Evolutionary conservation across 257 asterid species (phyloP).

Genomic region (Paraleonurus japonicus): DNA sequence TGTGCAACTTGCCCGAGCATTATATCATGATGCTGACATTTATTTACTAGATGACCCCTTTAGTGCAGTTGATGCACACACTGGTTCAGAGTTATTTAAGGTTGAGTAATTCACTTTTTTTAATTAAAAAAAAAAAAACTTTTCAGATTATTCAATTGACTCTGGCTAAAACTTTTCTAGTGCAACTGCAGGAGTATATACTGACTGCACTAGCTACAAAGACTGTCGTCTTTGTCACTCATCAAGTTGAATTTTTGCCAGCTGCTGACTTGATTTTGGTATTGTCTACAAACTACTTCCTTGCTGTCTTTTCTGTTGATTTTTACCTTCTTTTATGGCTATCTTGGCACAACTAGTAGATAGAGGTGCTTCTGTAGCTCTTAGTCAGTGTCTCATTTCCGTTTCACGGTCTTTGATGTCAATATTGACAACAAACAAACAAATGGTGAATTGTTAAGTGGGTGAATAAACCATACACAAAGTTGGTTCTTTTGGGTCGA

Average conservation of each 20-base stretch:
- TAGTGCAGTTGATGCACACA: slow-evolving; percentile 99
- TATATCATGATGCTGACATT: slow-evolving; percentile 94
- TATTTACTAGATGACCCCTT: slow-evolving; percentile 97
- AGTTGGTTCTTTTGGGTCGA: neutral
- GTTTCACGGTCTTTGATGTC: neutral
- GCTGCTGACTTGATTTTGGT: slow-evolving; percentile 97
- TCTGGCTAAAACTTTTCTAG: slow-evolving; percentile 26
- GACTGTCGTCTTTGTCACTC: slow-evolving; percentile 91
- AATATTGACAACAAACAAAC: slow-evolving; percentile 5
- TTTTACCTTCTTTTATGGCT: slow-evolving; percentile 1
- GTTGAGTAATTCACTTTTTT: slow-evolving; percentile 27
- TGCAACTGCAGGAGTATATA: slow-evolving; percentile 84
- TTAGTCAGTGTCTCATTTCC: neutral
- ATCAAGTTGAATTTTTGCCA: slow-evolving; percentile 96
- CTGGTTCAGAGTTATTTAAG: slow-evolving; percentile 93
- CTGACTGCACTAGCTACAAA: slow-evolving; percentile 75
- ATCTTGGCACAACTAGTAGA: slow-evolving; percentile 5
- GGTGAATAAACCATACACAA: neutral
- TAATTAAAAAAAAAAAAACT: no score
- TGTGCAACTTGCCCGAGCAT: slow-evolving; percentile 96
- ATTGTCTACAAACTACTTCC: slow-evolving; percentile 25
- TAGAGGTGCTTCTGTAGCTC: neutral
- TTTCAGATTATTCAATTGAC: neutral
- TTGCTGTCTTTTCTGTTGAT: neutral
- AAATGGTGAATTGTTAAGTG: neutral